A percentile compares a stretch with the other conserved stretches of the same genome.
phyloP scores from a whole-genome alignment of 768 basidiomycete genomes.

The Termitomyces heimii region DNA sequence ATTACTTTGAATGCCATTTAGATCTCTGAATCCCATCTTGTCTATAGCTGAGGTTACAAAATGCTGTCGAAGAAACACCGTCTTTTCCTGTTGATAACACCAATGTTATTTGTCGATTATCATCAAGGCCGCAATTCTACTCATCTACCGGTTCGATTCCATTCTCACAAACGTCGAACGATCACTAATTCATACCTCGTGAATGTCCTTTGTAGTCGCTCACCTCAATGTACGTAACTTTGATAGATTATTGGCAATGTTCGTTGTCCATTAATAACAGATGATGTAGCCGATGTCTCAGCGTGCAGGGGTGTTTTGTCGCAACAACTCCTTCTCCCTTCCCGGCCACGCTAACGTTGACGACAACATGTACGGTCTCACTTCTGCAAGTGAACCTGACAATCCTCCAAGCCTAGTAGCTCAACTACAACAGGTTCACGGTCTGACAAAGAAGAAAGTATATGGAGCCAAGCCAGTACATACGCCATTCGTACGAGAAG shows the following conservation, averaged over 20 bases:
- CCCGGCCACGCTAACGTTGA: conserved; percentile 4
- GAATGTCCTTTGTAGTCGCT: conserved; percentile 7
- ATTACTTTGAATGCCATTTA: not conserved
- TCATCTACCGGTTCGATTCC: conserved; percentile 21
- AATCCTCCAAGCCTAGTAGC: conserved; percentile 47
- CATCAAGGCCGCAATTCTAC: conserved; percentile 25
- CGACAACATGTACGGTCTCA: conserved; percentile 6
- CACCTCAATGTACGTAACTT: conserved; percentile 28
- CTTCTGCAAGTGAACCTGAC: conserved; percentile 15
- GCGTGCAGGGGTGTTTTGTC: conserved; percentile 16
- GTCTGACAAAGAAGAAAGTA: conserved; percentile 64
- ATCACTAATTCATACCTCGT: conserved; percentile 1
- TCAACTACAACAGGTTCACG: conserved; percentile 62
- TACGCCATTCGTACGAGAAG: conserved; percentile 50
- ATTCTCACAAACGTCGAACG: conserved; percentile 1
- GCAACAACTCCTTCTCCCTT: conserved; percentile 31
- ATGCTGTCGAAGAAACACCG: conserved; percentile 29
- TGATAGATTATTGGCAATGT: conserved; percentile 3
- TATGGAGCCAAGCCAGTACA: conserved; percentile 47
- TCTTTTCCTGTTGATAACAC: conserved; percentile 35
- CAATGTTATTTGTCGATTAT: conserved; percentile 35
- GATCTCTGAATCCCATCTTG: conserved; percentile 8
- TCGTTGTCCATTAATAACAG: conserved; percentile 10
- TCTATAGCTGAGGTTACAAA: conserved; percentile 33
- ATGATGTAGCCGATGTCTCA: conserved; percentile 12